Base-by-base conservation (phyloP, 2,329 filamentous ascomycete species). In the Aspergillus puulaauensis region DNA sequence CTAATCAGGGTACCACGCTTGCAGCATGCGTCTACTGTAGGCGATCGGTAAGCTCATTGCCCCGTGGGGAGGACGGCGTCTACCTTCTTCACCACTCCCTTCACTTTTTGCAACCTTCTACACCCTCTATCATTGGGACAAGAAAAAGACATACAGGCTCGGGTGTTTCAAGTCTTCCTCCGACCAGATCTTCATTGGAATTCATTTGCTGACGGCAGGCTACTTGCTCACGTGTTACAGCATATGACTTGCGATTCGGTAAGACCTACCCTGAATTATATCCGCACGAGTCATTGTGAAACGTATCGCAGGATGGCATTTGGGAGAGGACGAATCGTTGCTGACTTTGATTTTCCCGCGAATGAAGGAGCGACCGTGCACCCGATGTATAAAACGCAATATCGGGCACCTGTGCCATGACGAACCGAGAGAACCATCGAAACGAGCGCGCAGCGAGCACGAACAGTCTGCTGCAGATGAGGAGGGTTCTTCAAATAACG, bases 341-440 rank as follows among this genome's bases (percentile, higher is more conserved):
- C 76, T 72, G 68, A 54, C 47, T 39, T 39, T 58, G 33, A 12
- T 50, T 60, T 63, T 66, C 53, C 47, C 43, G 57, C 49, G 50
- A 55, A 44, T 59, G 52, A 76, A 96, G 91, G 91, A 96, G 81
- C 89, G 95, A 74, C 95, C 95, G 70, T 99, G 95, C 84, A 93
- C 91, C 70, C 86, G 95, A 79, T 99, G 95, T 82, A 91, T 98
- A 78, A 99, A 98, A 80, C 89, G 95, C 72, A 96, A 96, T 79
- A 99, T 99, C 75, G 95, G 93, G 69, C 95, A 99, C 77, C 84
- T 99, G 65, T 99, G 95, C 77, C 95, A 97, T 80, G 95, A 99
- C 77, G 95, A 98, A 78, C 93, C 93, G 66, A 88, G 93, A 75
- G 93, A 99, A 71, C 82, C 87, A 66, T 85, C 88, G 59, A 96